These are phyloP conservation scores for Pseudogymnoascus pannorum DNA, from an alignment of 2,329 filamentous ascomycete genomes.

Conservation along the genomic window DNA sequence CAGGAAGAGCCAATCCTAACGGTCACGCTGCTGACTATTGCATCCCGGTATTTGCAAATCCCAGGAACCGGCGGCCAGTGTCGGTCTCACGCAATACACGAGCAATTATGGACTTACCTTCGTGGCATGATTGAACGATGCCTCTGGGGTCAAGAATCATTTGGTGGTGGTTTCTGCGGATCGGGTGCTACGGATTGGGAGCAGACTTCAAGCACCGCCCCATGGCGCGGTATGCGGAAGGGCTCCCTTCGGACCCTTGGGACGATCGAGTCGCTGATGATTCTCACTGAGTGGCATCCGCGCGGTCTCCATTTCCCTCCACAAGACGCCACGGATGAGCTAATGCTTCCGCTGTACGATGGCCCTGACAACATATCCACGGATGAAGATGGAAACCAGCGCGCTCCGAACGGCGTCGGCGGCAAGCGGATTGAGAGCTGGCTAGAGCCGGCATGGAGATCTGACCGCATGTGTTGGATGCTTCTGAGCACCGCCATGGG, in stretches of 20 bases:
- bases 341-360: slow-evolving; percentile 53
- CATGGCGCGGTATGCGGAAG: slow-evolving; percentile 63
- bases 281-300: slow-evolving; percentile 96
- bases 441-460: slow-evolving; percentile 92
- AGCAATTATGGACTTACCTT: slow-evolving; percentile 90
- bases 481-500: slow-evolving; percentile 84
- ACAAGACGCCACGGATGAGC: slow-evolving; percentile 64
- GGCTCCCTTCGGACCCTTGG: slow-evolving; percentile 82
- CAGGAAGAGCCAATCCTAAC: slow-evolving; percentile 89
- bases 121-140: slow-evolving; percentile 92
- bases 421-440: slow-evolving; percentile 87
- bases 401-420: slow-evolving; percentile 54
- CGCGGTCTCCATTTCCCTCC: slow-evolving; percentile 89
- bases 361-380: slow-evolving; percentile 36
- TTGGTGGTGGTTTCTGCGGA: slow-evolving; percentile 79
- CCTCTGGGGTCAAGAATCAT: slow-evolving; percentile 93
- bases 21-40: slow-evolving; percentile 83
- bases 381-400: slow-evolving; percentile 34
- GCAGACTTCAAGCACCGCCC: slow-evolving; percentile 60
- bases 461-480: slow-evolving; percentile 98
- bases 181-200: slow-evolving; percentile 53
- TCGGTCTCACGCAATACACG: slow-evolving; percentile 84
- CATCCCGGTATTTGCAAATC: slow-evolving; percentile 78
- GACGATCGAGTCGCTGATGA: slow-evolving; percentile 87
- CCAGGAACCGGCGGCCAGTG: slow-evolving; percentile 73